phyloP scores from a whole-genome alignment of 768 basidiomycete species.

The Calocera cornea region DNA sequence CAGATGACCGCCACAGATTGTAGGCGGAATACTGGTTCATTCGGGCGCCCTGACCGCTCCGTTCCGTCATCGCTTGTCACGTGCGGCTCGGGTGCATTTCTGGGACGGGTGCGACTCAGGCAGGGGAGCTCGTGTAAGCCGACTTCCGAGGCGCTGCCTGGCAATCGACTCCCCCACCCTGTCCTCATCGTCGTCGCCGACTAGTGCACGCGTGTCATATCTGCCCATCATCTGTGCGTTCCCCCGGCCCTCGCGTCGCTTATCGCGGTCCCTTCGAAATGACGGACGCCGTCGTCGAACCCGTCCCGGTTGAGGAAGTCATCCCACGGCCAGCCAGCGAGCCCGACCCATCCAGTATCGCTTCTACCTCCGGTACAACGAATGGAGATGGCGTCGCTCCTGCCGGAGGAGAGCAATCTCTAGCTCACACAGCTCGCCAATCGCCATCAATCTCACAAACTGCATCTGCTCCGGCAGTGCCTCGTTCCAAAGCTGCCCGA shows the following conservation, averaged over 20 bases:
- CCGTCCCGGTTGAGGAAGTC: not conserved
- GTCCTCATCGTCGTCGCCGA: too few relatives aligned
- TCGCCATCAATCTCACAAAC: not conserved
- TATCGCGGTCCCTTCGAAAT: not conserved
- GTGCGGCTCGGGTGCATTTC: too few relatives aligned
- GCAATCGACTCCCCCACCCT: too few relatives aligned
- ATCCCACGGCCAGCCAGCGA: not conserved
- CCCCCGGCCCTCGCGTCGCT: not conserved
- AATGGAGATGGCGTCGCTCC: not conserved
- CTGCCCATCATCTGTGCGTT: not conserved
- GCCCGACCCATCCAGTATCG: not conserved
- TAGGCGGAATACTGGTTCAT: too few relatives aligned
- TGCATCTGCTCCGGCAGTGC: not conserved
- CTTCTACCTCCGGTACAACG: not conserved
- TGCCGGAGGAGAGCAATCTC: not conserved
- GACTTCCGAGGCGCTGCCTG: too few relatives aligned
- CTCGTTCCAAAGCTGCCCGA: not conserved
- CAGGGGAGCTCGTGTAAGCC: too few relatives aligned
- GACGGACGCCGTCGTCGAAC: not conserved
- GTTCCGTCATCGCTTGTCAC: too few relatives aligned
- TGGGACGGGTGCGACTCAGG: too few relatives aligned
- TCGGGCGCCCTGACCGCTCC: too few relatives aligned
- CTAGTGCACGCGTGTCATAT: not conserved
- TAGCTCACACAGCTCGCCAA: not conserved
- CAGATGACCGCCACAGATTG: too few relatives aligned